These are phyloP conservation scores for Lactifluus hygrophoroides DNA, from an alignment of 768 basidiomycete species.

Conservation along the genomic window DNA sequence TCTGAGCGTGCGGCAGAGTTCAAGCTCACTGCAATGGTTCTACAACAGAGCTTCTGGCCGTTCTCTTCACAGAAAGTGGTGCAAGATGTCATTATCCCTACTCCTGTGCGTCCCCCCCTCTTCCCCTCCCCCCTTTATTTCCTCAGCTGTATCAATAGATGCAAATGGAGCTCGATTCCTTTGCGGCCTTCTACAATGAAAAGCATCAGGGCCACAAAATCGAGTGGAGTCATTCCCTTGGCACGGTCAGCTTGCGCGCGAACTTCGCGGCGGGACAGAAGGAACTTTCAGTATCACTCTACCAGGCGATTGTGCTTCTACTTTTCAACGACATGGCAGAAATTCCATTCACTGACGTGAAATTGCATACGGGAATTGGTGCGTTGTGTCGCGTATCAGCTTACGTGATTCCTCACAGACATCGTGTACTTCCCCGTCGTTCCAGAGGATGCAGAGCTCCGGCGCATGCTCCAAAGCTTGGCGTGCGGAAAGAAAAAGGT, in stretches of 20 bases:
- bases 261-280: conserved; percentile 62
- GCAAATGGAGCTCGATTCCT: conserved; percentile 58
- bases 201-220: conserved; percentile 73
- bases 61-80: conserved; percentile 45
- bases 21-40: conserved; percentile 66
- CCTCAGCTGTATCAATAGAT: conserved; percentile 41
- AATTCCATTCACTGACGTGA: conserved; percentile 59
- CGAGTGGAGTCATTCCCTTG: conserved; percentile 82
- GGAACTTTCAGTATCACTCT: conserved; percentile 85
- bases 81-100: conserved; percentile 44
- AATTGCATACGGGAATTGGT: conserved; percentile 66
- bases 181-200: conserved; percentile 60
- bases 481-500: conserved; percentile 89
- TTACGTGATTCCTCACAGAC: not conserved
- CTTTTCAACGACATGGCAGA: conserved; percentile 69
- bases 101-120: conserved; percentile 30
- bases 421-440: conserved; percentile 23
- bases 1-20: conserved; percentile 27
- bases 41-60: conserved; percentile 89
- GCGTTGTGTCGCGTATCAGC: conserved; percentile 23
- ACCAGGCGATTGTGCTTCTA: conserved; percentile 80
- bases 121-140: not conserved
- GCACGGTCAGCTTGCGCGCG: conserved; percentile 68
- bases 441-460: conserved; percentile 62
- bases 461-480: conserved; percentile 84